Conservation (phyloP, 331 rosid species). For the Cydonia oblonga region DNA sequence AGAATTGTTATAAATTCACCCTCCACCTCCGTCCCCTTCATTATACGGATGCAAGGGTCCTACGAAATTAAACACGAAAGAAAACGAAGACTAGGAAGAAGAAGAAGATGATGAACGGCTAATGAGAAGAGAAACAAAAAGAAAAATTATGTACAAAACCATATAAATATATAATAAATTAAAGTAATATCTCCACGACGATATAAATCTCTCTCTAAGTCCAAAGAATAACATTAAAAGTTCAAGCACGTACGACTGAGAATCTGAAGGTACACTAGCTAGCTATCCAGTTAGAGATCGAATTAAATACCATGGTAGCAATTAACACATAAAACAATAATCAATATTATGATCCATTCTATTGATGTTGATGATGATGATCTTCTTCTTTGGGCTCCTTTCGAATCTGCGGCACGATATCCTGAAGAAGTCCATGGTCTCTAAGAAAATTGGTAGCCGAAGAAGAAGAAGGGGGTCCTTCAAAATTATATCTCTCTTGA, state of each 20-base stretch:
- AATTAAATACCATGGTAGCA: constrained; percentile 8
- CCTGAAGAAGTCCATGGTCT: constrained; percentile 79
- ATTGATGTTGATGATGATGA: too few species aligned
- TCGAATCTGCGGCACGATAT: constrained; percentile 49
- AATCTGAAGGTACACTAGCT: neutral
- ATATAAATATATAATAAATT: neutral
- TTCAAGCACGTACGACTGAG: neutral
- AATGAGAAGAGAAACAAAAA: too few species aligned
- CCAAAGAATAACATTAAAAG: constrained; percentile 20
- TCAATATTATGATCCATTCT: neutral
- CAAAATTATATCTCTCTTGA: constrained; percentile 12
- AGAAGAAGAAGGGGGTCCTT: constrained; percentile 1
- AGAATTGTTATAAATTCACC: neutral
- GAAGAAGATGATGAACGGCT: neutral
- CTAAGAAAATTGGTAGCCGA: constrained; percentile 19
- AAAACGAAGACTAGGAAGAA: neutral
- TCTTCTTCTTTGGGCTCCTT: constrained; percentile 6
- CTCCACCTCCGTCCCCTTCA: neutral
- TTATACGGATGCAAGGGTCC: neutral
- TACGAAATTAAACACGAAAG: neutral
- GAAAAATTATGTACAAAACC: neutral
- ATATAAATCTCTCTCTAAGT: constrained; percentile 5
- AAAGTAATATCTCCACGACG: constrained; percentile 8
- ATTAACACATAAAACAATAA: neutral
- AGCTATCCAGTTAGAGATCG: constrained; percentile 11